A percentile compares a stretch with the other conserved stretches of the same genome.
Evolutionary conservation across 345 rosid species (phyloP).

Genomic region (Syzygium aromaticum): DNA sequence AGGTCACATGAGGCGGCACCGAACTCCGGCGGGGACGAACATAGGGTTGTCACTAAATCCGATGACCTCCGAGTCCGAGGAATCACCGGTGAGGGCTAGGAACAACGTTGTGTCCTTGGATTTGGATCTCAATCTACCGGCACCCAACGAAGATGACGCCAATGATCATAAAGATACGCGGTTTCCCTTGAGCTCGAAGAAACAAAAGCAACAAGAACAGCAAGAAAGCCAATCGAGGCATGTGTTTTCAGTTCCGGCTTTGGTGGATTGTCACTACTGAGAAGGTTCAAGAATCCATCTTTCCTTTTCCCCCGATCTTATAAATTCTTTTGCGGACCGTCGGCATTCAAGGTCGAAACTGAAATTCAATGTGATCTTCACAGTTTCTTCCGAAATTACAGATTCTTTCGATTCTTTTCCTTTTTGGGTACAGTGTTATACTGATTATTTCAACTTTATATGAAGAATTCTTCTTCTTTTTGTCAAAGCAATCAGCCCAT

Average conservation of each 20-base stretch:
- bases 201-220: conserved; percentile 13
- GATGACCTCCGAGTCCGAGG: conserved; percentile 24
- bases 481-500: neutral
- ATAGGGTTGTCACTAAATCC: conserved; percentile 39
- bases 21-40: conserved; percentile 24
- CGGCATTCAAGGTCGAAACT: neutral
- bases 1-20: conserved; percentile 97
- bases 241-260: conserved; percentile 62
- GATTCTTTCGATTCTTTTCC: neutral
- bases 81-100: conserved; percentile 16
- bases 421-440: neutral
- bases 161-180: neutral
- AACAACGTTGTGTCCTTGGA: conserved; percentile 36
- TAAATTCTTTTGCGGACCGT: neutral
- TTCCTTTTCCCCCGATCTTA: neutral
- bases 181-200: neutral
- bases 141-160: conserved; percentile 58
- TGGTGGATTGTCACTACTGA: conserved; percentile 97
- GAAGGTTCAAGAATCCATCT: neutral
- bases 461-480: neutral
- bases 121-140: conserved; percentile 96
- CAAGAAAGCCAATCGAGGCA: conserved; percentile 11
- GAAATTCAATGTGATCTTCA: neutral
- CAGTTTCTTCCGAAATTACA: neutral
- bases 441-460: neutral